Evolutionary conservation across 2,329 filamentous ascomycete species (phyloP).

Genomic region (Xylariaceae sp.): DNA sequence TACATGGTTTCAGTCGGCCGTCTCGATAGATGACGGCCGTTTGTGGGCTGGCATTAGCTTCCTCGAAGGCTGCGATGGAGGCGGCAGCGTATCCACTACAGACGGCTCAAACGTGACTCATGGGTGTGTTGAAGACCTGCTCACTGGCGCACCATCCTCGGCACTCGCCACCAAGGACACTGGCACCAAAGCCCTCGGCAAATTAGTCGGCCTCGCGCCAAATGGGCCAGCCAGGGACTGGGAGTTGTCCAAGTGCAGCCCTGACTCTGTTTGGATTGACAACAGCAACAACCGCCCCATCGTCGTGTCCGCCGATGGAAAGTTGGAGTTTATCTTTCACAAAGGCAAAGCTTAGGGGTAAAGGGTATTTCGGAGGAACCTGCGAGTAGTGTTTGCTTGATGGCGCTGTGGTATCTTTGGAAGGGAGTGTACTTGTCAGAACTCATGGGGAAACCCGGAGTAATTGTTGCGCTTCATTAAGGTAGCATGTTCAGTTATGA

Average conservation of each 20-base stretch:
- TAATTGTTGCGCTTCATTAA: too few species aligned
- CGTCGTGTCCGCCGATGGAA: slow-evolving; percentile 23
- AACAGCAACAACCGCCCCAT: slow-evolving; percentile 1
- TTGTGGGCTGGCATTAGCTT: slow-evolving; percentile 37
- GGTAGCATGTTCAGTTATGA: too few species aligned
- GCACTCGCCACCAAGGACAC: slow-evolving; percentile 28
- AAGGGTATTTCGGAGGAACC: too few species aligned
- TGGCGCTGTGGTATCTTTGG: too few species aligned
- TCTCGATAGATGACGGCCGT: slow-evolving; percentile 22
- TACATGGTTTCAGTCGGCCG: slow-evolving; percentile 34
- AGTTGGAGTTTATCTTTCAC: slow-evolving; percentile 20
- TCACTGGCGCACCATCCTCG: slow-evolving; percentile 29
- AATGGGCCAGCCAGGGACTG: slow-evolving; percentile 20
- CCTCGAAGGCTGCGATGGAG: slow-evolving; percentile 38
- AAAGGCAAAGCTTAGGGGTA: slow-evolving; percentile 21
- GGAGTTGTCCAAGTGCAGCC: slow-evolving; percentile 21
- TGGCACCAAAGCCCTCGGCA: slow-evolving; percentile 16
- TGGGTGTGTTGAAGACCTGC: slow-evolving; percentile 28
- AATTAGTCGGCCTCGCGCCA: slow-evolving; percentile 14
- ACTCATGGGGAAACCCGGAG: too few species aligned
- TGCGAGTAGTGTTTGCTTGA: background rate
- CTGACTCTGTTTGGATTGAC: slow-evolving; percentile 20
- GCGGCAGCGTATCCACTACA: slow-evolving; percentile 29
- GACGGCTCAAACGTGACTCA: slow-evolving; percentile 30
- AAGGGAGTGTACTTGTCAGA: too few species aligned